Evolutionary conservation across 495 filamentous ascomycete genomes (phyloP), one percentile per base, ranked within the genome.

Genomic region (Tuber aestivum): DNA sequence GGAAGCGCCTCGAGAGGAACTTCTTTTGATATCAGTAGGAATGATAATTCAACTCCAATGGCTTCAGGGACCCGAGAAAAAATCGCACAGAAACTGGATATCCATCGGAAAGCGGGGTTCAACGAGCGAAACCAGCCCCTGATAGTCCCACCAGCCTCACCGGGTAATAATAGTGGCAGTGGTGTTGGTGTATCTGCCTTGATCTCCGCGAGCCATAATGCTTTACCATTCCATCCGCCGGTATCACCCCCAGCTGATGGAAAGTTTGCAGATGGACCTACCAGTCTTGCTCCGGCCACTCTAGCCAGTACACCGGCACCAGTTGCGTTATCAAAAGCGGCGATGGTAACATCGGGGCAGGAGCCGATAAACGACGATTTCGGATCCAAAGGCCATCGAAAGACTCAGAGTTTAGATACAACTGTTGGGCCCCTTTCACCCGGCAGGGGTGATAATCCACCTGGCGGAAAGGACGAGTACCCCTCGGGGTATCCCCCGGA

Each of bases 21-120:
- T 37, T 95, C 92, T 81, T 91, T 93, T 80, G 94, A 97, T 82
- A 84, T 93, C 38, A 84, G 84, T 72, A 84, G 83, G 50, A 83
- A 76, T 37, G 42, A 44, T 6, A 44, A 82, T 82, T 61, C 87
- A 86, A 41, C 87, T 86, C 73, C 85, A 85, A 40, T 86, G 85
- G 32, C 84, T 86, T 50, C 87, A 85, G 68, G 84, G 83, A 12
- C 80, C 82, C 50, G 76, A n/a, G 90, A 93, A 32, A 89, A 94
- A 74, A 92, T 97, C 76, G 97, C 97, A 79, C 92, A 95, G 82
- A 97, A 94, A 83, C 86, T 97, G 73, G 95, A 97, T 84, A 86
- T 97, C 56, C 93, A 95, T 83, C 91, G 94, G 76, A 94, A 94
- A 76, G 87, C 91, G 20, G 90, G 90, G 38, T 86, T 90, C 72